phyloP scores from a whole-genome alignment of 768 basidiomycete species.

The Panaeolus cyanescens region DNA sequence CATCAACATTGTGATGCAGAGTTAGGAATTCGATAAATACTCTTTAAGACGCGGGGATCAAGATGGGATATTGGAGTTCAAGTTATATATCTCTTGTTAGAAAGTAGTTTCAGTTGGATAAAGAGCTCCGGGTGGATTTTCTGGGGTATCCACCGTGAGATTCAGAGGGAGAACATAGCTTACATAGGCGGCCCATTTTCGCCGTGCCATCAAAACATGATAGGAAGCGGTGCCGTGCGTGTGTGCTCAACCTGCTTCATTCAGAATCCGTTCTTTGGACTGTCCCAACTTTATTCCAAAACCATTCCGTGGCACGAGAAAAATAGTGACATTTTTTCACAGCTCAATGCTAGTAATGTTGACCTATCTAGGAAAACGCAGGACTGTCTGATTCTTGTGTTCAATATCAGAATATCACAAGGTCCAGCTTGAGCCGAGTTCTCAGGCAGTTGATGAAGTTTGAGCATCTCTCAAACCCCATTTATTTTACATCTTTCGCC shows the following conservation, averaged over 20 bases:
- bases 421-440: background rate
- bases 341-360: too few species aligned
- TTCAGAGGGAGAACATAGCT: background rate
- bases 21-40: too few species aligned
- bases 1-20: too few species aligned
- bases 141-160: too few species aligned
- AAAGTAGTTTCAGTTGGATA: too few species aligned
- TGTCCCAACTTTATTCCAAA: too few species aligned
- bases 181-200: background rate
- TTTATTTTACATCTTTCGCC: background rate
- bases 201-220: background rate
- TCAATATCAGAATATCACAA: background rate
- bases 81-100: too few species aligned
- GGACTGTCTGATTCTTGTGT: background rate
- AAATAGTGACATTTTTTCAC: too few species aligned
- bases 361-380: background rate
- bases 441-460: constrained; percentile 1
- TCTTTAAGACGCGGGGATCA: too few species aligned
- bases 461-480: background rate
- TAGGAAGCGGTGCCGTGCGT: background rate
- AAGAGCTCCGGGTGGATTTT: too few species aligned
- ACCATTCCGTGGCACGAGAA: too few species aligned
- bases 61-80: too few species aligned
- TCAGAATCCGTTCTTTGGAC: background rate
- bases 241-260: background rate